phyloP scores from a whole-genome alignment of 108 stramenopile species.

The Epithemia pelagica region DNA sequence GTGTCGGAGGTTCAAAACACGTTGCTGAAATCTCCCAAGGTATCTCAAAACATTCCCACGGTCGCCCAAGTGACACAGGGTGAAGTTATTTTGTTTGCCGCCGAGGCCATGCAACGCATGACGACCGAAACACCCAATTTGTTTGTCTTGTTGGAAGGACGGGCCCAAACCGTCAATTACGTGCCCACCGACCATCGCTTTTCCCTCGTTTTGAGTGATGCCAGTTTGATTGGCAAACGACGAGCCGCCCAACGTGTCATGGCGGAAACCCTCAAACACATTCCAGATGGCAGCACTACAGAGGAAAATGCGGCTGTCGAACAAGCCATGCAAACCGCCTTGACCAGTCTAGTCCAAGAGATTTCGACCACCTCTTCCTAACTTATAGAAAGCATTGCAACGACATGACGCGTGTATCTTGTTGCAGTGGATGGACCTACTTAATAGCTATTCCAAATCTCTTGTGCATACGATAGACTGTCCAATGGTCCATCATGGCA shows the following conservation, averaged over 20 bases:
- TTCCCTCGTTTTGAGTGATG: constrained; percentile 60
- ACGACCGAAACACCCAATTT: constrained; percentile 43
- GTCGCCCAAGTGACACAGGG: constrained; percentile 85
- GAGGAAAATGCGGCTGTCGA: neutral
- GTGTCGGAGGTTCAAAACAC: constrained; percentile 82
- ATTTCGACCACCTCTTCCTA: no score
- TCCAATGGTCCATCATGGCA: no score
- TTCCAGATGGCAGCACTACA: neutral
- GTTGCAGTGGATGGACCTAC: no score
- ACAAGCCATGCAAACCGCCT: neutral
- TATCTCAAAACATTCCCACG: constrained; percentile 82
- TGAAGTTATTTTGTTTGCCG: constrained; percentile 79
- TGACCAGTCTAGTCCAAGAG: constrained; percentile 1
- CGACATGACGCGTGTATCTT: no score
- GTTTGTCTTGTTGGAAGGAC: constrained; percentile 74
- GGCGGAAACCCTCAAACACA: constrained; percentile 43
- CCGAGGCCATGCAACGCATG: constrained; percentile 57
- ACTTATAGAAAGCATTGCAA: no score
- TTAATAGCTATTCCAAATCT: no score
- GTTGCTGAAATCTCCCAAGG: constrained; percentile 57
- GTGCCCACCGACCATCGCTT: constrained; percentile 72
- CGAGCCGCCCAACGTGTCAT: constrained; percentile 82
- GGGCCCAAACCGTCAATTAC: constrained; percentile 85
- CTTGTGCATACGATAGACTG: no score
- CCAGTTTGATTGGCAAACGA: constrained; percentile 73